phyloP scores from a whole-genome alignment of 73 alveolate genomes.

The Tetrahymena malaccensis region DNA sequence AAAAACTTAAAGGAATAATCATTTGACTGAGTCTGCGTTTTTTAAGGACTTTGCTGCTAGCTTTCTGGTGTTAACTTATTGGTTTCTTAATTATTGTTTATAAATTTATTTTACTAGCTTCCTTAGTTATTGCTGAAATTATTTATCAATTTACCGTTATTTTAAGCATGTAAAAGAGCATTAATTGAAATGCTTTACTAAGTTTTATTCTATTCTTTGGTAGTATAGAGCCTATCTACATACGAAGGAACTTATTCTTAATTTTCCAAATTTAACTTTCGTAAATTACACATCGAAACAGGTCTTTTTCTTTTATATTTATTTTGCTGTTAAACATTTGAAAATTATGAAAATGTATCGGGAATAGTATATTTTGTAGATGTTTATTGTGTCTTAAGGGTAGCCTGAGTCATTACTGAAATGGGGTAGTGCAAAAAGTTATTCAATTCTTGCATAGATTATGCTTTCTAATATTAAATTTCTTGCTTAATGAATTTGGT shows the following conservation, averaged over 20 bases:
- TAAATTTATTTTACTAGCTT: background rate
- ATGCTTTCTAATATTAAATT: background rate
- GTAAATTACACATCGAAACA: background rate
- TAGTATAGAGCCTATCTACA: background rate
- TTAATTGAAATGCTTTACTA: background rate
- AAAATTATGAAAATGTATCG: background rate
- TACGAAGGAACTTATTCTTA: background rate
- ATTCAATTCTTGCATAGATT: background rate
- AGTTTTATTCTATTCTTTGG: background rate
- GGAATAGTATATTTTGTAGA: background rate
- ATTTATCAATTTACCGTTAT: background rate
- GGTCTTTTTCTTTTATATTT: background rate
- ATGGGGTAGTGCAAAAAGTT: background rate
- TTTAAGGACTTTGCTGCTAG: background rate
- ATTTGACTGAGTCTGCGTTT: background rate
- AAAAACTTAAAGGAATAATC: background rate
- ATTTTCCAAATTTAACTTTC: background rate
- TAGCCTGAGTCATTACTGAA: background rate
- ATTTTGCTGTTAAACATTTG: background rate
- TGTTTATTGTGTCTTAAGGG: background rate
- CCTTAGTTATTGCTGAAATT: background rate
- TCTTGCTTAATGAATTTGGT: background rate
- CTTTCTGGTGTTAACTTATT: background rate
- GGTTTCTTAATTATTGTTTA: too few species aligned
- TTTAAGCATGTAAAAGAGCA: background rate